phyloP scores from a whole-genome alignment of 2,329 filamentous ascomycete species.

The Huntiella savannae region DNA sequence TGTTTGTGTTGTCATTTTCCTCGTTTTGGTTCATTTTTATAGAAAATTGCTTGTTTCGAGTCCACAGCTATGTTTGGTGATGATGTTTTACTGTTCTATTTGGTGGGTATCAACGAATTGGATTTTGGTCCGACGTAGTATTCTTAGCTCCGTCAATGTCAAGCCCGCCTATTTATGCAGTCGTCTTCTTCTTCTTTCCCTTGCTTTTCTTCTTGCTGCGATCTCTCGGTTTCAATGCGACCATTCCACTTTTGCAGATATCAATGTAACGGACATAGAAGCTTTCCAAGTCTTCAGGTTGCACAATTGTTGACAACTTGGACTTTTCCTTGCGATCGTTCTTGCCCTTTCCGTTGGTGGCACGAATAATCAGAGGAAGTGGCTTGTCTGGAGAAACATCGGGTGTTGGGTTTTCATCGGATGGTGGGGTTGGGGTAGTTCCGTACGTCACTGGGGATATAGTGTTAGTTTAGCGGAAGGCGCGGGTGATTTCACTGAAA shows the following conservation, averaged over 20 bases:
- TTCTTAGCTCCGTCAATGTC: neutral
- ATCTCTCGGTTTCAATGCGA: slow-evolving; percentile 78
- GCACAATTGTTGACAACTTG: slow-evolving; percentile 70
- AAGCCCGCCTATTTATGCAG: slow-evolving; percentile 9
- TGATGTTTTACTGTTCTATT: no score
- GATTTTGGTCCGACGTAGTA: no score
- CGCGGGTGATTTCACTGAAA: no score
- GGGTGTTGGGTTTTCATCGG: slow-evolving; percentile 33
- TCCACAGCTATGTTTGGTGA: no score
- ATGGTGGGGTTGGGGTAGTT: slow-evolving; percentile 23
- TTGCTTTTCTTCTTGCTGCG: slow-evolving; percentile 70
- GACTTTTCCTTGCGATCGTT: slow-evolving; percentile 37
- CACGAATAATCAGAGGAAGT: slow-evolving; percentile 61
- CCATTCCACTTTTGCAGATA: slow-evolving; percentile 77
- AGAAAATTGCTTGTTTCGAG: no score
- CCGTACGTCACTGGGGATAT: slow-evolving; percentile 23
- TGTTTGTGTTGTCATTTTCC: no score
- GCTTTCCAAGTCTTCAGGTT: slow-evolving; percentile 51
- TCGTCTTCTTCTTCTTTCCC: slow-evolving; percentile 49
- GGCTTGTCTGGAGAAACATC: slow-evolving; percentile 40
- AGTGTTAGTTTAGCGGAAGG: neutral
- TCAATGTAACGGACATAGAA: slow-evolving; percentile 83
- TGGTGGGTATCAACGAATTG: no score
- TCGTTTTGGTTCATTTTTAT: no score
- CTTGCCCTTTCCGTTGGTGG: slow-evolving; percentile 58